Evolutionary conservation across 2,329 filamentous ascomycete genomes (phyloP).

Genomic region (Cryoendolithus antarcticus): DNA sequence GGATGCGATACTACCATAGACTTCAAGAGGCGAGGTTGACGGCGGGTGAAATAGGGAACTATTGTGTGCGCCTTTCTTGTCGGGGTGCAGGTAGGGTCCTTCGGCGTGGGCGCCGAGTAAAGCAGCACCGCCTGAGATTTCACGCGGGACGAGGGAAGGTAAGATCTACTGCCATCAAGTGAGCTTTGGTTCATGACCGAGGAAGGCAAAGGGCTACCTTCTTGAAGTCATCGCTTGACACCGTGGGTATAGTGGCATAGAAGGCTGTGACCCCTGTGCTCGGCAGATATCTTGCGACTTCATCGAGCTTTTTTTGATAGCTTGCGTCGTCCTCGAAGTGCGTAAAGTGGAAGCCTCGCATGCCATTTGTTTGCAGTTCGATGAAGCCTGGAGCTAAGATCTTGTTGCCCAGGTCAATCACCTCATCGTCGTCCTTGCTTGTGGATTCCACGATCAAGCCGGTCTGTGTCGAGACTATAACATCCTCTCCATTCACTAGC

Average conservation of each 20-base stretch:
- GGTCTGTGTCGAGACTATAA: slow-evolving; percentile 34
- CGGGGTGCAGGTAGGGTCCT: slow-evolving; percentile 37
- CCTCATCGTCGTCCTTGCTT: too few relatives aligned
- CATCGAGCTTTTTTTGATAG: slow-evolving; percentile 33
- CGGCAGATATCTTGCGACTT: slow-evolving; percentile 37
- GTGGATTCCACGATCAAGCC: slow-evolving; percentile 32
- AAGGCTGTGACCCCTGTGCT: slow-evolving; percentile 42
- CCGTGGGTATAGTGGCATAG: slow-evolving; percentile 41
- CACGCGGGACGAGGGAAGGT: slow-evolving; percentile 33
- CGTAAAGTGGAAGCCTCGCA: slow-evolving; percentile 43
- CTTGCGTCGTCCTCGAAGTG: slow-evolving; percentile 31
- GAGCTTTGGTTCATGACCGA: neutral
- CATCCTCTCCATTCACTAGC: slow-evolving; percentile 28
- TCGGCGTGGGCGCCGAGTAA: slow-evolving; percentile 45
- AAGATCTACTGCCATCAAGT: slow-evolving; percentile 29
- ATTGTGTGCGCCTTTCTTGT: slow-evolving; percentile 38
- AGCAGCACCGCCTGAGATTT: slow-evolving; percentile 32
- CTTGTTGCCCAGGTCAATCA: slow-evolving; percentile 35
- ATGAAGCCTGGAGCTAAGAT: slow-evolving; percentile 44
- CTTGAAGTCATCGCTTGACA: slow-evolving; percentile 30
- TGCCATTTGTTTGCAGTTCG: slow-evolving; percentile 44
- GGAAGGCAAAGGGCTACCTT: slow-evolving; percentile 33
- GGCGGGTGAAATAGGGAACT: slow-evolving; percentile 31
- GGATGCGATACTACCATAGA: slow-evolving; percentile 34
- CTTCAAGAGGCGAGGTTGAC: slow-evolving; percentile 19